phyloP scores from a whole-genome alignment of 2,329 filamentous ascomycete species.

The Herpotrichia juniperi region DNA sequence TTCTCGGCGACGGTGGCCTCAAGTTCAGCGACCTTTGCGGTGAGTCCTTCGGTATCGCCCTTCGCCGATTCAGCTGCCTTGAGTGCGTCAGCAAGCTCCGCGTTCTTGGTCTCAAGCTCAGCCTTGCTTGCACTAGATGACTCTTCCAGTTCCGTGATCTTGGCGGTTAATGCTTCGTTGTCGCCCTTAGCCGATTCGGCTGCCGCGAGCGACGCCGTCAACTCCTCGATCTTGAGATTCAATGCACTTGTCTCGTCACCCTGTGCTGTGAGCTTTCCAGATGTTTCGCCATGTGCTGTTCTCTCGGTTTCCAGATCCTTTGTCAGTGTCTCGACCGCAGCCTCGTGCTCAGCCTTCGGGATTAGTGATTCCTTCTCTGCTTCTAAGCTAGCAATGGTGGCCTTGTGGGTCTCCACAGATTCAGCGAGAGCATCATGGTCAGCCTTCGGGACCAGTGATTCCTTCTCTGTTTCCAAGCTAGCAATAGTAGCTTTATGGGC shows the following conservation, averaged over 20 bases:
- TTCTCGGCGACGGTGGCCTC: constrained; percentile 3
- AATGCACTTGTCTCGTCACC: background rate
- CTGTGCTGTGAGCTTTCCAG: background rate
- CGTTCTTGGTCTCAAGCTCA: constrained; percentile 10
- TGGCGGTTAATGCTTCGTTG: constrained; percentile 26
- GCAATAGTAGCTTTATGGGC: constrained; percentile 32
- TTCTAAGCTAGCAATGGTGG: background rate
- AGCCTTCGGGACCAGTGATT: constrained; percentile 16
- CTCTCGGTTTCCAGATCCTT: background rate
- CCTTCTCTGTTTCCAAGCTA: constrained; percentile 13
- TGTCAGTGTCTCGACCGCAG: constrained; percentile 12
- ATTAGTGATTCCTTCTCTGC: constrained; percentile 24
- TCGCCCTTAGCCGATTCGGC: constrained; percentile 30
- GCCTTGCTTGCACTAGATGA: constrained; percentile 19
- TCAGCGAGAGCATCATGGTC: constrained; percentile 22
- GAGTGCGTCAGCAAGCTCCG: constrained; percentile 8
- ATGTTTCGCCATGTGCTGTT: background rate
- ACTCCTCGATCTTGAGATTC: constrained; percentile 26
- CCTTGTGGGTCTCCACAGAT: too few species aligned
- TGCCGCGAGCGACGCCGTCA: constrained; percentile 16
- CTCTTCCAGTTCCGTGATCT: constrained; percentile 21
- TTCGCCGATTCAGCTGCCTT: constrained; percentile 24
- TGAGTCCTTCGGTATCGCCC: constrained; percentile 32
- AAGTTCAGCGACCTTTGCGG: constrained; percentile 29
- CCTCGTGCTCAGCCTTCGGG: constrained; percentile 24